A percentile compares a stretch with the other conserved stretches of the same genome.
Conservation (phyloP, 1,139 yeast species). For the Lodderomyces pseudojiufengensis region DNA sequence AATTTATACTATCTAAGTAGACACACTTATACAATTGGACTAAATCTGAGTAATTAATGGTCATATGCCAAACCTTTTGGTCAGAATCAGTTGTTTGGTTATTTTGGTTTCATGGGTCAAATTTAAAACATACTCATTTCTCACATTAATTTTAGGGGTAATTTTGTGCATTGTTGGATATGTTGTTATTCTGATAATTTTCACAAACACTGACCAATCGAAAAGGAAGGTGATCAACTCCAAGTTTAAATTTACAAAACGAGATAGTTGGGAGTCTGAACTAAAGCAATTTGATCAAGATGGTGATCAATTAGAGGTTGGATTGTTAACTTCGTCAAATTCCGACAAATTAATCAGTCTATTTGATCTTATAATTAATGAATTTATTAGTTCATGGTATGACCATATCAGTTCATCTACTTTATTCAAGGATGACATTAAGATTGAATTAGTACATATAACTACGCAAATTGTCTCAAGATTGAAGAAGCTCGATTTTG, state of each 20-base stretch:
- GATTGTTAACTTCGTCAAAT: too few species aligned
- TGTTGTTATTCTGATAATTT: not conserved
- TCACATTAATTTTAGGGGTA: too few species aligned
- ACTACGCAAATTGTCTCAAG: slow-evolving; percentile 39
- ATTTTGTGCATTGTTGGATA: too few species aligned
- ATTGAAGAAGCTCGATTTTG: slow-evolving; percentile 45
- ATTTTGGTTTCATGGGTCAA: too few species aligned
- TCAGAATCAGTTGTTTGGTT: too few species aligned
- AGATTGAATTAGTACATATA: slow-evolving; percentile 43
- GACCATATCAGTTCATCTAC: slow-evolving; percentile 42
- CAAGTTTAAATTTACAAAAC: slow-evolving; percentile 25
- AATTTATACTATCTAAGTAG: too few species aligned
- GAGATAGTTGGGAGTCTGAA: slow-evolving; percentile 26
- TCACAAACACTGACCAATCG: not conserved
- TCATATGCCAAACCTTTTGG: too few species aligned
- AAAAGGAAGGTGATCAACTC: not conserved
- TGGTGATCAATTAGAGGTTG: slow-evolving; percentile 9
- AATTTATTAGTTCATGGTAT: slow-evolving; percentile 70
- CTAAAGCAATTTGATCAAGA: slow-evolving; percentile 9
- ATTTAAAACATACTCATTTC: too few species aligned
- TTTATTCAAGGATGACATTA: slow-evolving; percentile 54
- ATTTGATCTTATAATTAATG: slow-evolving; percentile 49
- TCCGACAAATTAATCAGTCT: slow-evolving; percentile 17
- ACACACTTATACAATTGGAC: too few species aligned
- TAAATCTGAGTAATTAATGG: too few species aligned